Evolutionary conservation across 148 eudicot species (phyloP).

Genomic region (Mesembryanthemum crystallinum): DNA sequence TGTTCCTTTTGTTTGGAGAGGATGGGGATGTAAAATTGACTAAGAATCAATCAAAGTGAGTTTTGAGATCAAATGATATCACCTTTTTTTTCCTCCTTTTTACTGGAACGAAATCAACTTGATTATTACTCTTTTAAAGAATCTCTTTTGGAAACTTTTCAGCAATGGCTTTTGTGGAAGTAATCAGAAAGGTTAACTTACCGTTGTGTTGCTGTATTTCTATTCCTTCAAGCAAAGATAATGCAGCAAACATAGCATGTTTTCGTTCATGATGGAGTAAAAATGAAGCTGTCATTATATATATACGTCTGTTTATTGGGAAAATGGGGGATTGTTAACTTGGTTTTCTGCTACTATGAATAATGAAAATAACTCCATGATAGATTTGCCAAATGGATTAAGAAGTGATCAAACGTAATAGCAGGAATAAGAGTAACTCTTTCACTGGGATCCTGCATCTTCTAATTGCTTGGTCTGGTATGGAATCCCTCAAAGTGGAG

Average conservation of each 20-base stretch:
- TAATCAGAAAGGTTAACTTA: too few relatives aligned
- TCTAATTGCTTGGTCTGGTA: neutral
- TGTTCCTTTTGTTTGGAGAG: neutral
- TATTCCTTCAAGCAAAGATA: neutral
- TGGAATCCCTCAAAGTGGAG: neutral
- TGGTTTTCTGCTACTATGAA: neutral
- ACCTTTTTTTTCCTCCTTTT: too few relatives aligned
- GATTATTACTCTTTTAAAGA: neutral
- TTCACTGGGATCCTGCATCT: neutral
- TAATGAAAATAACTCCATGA: neutral
- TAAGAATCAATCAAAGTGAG: neutral
- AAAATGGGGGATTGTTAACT: neutral
- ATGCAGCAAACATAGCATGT: neutral
- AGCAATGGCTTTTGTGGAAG: neutral
- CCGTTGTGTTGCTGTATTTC: neutral
- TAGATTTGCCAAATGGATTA: neutral
- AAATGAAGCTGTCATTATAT: neutral
- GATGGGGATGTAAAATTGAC: too few relatives aligned
- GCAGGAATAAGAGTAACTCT: neutral
- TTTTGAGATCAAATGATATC: neutral
- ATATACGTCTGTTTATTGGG: neutral
- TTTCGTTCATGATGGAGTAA: neutral
- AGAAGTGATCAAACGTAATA: neutral
- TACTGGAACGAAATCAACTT: too few relatives aligned
- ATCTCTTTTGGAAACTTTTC: neutral